phyloP scores from a whole-genome alignment of 148 eudicot species.

The Rhododendron molle region DNA sequence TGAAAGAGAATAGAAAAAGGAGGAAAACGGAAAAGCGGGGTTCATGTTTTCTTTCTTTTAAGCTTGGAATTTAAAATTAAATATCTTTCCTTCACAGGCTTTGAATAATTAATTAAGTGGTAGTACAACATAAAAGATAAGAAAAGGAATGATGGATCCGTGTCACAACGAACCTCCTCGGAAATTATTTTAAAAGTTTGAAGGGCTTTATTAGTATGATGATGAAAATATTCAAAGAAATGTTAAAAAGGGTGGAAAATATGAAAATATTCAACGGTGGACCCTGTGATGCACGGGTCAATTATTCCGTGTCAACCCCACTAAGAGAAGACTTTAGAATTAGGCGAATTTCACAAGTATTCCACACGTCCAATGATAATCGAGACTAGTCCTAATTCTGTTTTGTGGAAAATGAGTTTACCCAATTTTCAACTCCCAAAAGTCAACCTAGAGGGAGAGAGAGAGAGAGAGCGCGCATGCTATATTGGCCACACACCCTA shows the following conservation, averaged over 20 bases:
- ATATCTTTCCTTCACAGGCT: neutral
- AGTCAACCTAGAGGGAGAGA: neutral
- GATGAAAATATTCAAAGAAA: no score
- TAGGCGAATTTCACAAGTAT: neutral
- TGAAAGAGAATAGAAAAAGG: neutral
- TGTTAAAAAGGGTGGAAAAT: no score
- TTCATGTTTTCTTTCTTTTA: neutral
- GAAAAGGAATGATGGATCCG: neutral
- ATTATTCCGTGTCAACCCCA: slow-evolving; percentile 20
- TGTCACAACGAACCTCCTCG: neutral
- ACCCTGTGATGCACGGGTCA: slow-evolving; percentile 13
- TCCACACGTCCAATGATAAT: neutral
- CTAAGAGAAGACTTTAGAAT: neutral
- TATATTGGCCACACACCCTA: neutral
- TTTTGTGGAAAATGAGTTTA: neutral
- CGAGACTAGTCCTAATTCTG: neutral
- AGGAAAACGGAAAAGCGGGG: neutral
- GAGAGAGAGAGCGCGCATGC: neutral
- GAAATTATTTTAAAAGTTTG: neutral
- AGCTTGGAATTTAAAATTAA: neutral
- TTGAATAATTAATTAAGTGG: neutral
- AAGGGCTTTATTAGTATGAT: neutral
- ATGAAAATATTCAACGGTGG: neutral
- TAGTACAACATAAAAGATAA: neutral
- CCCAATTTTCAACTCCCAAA: neutral